phyloP scores from a whole-genome alignment of 768 basidiomycete species.

The Boletales sp. region DNA sequence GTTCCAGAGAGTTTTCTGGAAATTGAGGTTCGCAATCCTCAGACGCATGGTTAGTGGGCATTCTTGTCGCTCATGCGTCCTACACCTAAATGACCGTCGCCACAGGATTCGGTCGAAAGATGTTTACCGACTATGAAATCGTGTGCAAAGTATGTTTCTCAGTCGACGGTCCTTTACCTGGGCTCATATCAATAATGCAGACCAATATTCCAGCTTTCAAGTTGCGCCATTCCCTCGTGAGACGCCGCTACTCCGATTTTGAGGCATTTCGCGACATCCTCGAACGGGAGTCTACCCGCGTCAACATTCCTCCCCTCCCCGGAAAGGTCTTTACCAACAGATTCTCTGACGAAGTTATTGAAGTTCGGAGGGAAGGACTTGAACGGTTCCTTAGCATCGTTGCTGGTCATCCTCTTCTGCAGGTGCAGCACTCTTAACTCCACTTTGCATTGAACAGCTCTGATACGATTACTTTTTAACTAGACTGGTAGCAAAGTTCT shows the following conservation, averaged over 20 bases:
- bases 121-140: conserved; percentile 99
- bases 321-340: conserved; percentile 99
- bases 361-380: conserved; percentile 84
- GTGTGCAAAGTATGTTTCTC: conserved; percentile 75
- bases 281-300: conserved; percentile 93
- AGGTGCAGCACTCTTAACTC: conserved; percentile 50
- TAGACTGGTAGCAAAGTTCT: conserved; percentile 97
- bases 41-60: conserved; percentile 75
- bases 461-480: not conserved
- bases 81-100: not conserved
- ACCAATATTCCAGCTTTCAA: conserved; percentile 99
- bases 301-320: conserved; percentile 95
- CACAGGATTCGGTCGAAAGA: conserved; percentile 88
- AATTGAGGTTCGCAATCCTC: conserved; percentile 95
- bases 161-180: not conserved
- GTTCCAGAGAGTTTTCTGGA: conserved; percentile 96
- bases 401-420: conserved; percentile 93
- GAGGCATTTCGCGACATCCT: conserved; percentile 98
- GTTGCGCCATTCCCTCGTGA: conserved; percentile 85
- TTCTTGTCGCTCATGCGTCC: not conserved
- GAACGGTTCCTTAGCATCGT: conserved; percentile 95
- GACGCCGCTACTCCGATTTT: conserved; percentile 88
- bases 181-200: conserved; percentile 36
- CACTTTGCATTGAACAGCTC: not conserved
- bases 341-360: conserved; percentile 97